Percentiles rank a stretch among this genome's conserved stretches.
Conservation (phyloP, 441 rosid species). For the Flueggea neowawraea region DNA sequence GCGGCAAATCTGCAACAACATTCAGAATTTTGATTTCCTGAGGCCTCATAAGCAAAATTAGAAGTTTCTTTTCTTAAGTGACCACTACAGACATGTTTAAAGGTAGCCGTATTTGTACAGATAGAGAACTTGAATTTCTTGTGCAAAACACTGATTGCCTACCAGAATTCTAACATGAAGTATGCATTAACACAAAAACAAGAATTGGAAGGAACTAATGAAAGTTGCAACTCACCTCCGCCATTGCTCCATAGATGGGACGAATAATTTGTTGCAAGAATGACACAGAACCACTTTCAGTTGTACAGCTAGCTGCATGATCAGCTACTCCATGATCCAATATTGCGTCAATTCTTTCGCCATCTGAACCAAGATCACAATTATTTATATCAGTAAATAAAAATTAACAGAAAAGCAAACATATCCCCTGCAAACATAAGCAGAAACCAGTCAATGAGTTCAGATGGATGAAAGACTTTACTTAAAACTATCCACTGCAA, state of each 20-base stretch:
- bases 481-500: background rate
- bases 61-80: too few relatives aligned
- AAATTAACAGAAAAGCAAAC: background rate
- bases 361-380: slow-evolving; percentile 53
- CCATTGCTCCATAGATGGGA: slow-evolving; percentile 71
- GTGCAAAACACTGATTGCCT: too few relatives aligned
- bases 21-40: too few relatives aligned
- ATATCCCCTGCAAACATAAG: background rate
- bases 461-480: background rate
- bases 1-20: background rate
- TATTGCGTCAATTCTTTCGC: slow-evolving; percentile 91
- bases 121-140: too few relatives aligned
- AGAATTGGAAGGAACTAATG: background rate
- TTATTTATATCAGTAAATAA: slow-evolving; percentile 2
- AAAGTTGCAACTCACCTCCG: slow-evolving; percentile 46
- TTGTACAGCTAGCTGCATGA: slow-evolving; percentile 61
- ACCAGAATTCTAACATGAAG: too few relatives aligned
- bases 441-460: background rate
- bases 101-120: too few relatives aligned
- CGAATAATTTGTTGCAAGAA: slow-evolving; percentile 74
- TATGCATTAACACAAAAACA: background rate
- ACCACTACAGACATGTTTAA: too few relatives aligned
- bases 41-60: too few relatives aligned
- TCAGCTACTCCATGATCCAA: slow-evolving; percentile 90
- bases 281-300: slow-evolving; percentile 67